These are phyloP conservation scores for Metarhizium rileyi DNA, from an alignment of 2,329 filamentous ascomycete genomes.

Conservation along the genomic window DNA sequence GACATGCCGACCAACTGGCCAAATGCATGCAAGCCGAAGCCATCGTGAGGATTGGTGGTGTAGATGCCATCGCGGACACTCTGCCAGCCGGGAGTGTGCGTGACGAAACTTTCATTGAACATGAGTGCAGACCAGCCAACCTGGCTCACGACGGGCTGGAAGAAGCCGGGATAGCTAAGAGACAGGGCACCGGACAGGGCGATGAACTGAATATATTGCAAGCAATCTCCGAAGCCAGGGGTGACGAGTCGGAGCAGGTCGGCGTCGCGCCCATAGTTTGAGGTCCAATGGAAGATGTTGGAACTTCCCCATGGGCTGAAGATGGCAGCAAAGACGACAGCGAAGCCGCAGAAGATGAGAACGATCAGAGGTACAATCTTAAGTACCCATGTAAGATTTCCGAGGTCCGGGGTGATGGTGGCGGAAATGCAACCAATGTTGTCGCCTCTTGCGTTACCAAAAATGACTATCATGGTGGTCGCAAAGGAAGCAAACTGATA, in stretches of 20 bases:
- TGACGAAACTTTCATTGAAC: constrained; percentile 87
- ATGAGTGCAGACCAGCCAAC: constrained; percentile 81
- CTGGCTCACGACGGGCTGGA: constrained; percentile 82
- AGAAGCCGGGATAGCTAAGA: constrained; percentile 86
- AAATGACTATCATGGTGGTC: constrained; percentile 62
- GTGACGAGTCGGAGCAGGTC: constrained; percentile 88
- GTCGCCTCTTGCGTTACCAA: constrained; percentile 56
- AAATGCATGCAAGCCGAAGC: constrained; percentile 72
- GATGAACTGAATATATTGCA: constrained; percentile 94
- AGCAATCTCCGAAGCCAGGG: constrained; percentile 89
- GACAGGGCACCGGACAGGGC: constrained; percentile 80
- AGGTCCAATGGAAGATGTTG: constrained; percentile 92
- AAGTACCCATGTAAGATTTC: constrained; percentile 57
- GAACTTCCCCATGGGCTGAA: constrained; percentile 90
- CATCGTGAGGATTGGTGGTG: constrained; percentile 64
- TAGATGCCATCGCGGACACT: constrained; percentile 82
- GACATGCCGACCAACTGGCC: constrained; percentile 77
- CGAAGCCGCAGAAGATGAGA: constrained; percentile 68
- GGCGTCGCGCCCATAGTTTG: constrained; percentile 90
- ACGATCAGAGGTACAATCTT: constrained; percentile 70
- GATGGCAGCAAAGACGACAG: constrained; percentile 75
- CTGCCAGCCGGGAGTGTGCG: constrained; percentile 52
- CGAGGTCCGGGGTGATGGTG: constrained; percentile 76
- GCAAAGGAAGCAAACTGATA: constrained; percentile 82
- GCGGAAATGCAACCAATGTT: constrained; percentile 71